Evolutionary conservation across 208 protist species (phyloP), one percentile per base, ranked within the genome.

Genomic region (Trypanosoma brucei): DNA sequence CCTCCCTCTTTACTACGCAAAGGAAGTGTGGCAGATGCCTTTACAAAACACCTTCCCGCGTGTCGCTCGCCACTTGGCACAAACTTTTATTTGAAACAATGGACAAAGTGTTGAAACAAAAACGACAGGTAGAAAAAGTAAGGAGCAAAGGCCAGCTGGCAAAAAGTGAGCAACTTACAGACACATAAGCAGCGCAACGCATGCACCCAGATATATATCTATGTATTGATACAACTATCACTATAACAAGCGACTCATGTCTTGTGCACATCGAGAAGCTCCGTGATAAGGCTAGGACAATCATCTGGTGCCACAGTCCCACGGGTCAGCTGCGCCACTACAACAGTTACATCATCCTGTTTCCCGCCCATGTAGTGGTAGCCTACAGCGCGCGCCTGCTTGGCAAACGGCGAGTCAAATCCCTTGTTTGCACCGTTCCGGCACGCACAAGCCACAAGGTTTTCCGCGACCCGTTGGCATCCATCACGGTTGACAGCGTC

Each of bases 311-410:
- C 48, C 52, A 65, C 45, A 63, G 73, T 61, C 13, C 57, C 44
- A 44, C 33, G 42, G 2, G 75, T 86, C n/a, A 95, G 80, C 50
- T 79, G 65, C n/a, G 89, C 84, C 11, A 93, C 81, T 9, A 95
- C 61, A 52, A 82, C 78, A 0, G 89, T 95, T 22, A 95, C 83
- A 62, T 95, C 89, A 61, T 95, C 89, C 30, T 92, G 67, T 58
- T 95, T 95, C 22, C 89, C 89, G 37, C 89, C 89, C 11, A 52
- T 67, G 60, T 90, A 91, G 22, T 59, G 68, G 65, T 88, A 91
- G 7, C 88, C 88, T 9, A 67, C 64, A 35, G 65, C 57, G 34
- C 59, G 56, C 2, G 88, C 88, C 34, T 89, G 75, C 46, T 70
- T 80, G n/a, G 88, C 83, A 73, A 94, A 94, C 1, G 88, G 88